phyloP scores from a whole-genome alignment of 164 flowering plant species.

The Vitis amurensis region DNA sequence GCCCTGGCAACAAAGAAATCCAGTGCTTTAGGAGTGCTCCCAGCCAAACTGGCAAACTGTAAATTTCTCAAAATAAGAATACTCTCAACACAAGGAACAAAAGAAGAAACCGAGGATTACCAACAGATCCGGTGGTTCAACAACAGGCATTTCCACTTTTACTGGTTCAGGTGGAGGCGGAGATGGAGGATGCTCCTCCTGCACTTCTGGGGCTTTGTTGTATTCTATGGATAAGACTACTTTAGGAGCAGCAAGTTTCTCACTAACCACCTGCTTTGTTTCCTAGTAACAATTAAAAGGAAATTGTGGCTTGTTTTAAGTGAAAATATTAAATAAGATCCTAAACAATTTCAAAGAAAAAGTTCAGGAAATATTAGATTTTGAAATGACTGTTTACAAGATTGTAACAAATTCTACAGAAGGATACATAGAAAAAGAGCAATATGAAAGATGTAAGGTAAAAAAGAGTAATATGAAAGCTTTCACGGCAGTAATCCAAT shows the following conservation, averaged over 20 bases:
- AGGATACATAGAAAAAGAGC: not conserved
- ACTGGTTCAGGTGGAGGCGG: slow-evolving; percentile 71
- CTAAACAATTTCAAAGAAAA: not conserved
- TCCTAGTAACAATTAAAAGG: not conserved
- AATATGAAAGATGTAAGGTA: not conserved
- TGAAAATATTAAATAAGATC: not conserved
- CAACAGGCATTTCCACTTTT: slow-evolving; percentile 58
- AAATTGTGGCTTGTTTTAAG: slow-evolving; percentile 2
- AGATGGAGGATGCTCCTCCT: slow-evolving; percentile 45
- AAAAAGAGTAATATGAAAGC: not conserved
- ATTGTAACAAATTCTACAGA: not conserved
- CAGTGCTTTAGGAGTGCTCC: not conserved
- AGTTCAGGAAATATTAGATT: not conserved
- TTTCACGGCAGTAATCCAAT: not conserved
- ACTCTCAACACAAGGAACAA: not conserved
- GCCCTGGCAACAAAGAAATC: slow-evolving; percentile 44
- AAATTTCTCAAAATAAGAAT: not conserved
- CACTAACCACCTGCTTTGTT: slow-evolving; percentile 41
- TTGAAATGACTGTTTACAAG: not conserved
- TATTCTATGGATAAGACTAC: slow-evolving; percentile 76
- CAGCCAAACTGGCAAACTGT: not conserved
- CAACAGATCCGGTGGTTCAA: slow-evolving; percentile 78
- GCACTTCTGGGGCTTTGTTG: slow-evolving; percentile 57
- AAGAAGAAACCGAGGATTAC: slow-evolving; percentile 31
- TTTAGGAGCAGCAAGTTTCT: slow-evolving; percentile 59